Conservation (phyloP, 1,284 basidiomycete genomes). For the Rhodotorula sp. region DNA sequence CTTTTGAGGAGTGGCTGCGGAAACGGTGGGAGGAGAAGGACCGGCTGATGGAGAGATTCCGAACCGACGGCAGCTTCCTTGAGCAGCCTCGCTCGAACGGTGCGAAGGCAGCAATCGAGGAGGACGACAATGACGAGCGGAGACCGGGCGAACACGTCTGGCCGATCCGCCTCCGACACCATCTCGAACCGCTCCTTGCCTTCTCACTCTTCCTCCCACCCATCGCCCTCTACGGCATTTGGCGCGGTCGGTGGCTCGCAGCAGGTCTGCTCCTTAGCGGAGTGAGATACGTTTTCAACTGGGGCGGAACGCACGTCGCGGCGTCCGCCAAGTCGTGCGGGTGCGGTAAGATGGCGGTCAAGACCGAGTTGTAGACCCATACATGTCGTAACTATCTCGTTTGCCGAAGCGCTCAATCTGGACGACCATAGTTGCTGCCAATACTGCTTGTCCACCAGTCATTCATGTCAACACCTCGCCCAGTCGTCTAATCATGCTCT, state of each 20-base stretch:
- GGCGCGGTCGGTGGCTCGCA: neutral
- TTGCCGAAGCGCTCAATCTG: neutral
- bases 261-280: too few species aligned
- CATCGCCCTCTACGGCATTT: neutral
- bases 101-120: neutral
- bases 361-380: neutral
- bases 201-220: conserved; percentile 15
- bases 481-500: conserved; percentile 14
- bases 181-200: conserved; percentile 5
- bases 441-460: neutral
- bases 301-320: neutral
- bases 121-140: conserved; percentile 5
- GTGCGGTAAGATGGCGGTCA: conserved; percentile 8
- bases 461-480: too few species aligned
- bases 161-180: conserved; percentile 5
- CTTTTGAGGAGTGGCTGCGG: conserved; percentile 81
- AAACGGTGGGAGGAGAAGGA: conserved; percentile 84
- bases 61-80: conserved; percentile 11
- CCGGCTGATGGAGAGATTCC: conserved; percentile 48
- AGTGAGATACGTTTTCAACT: too few species aligned
- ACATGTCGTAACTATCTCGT: neutral
- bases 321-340: conserved; percentile 2
- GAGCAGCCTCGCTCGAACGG: neutral
- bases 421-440: too few species aligned
- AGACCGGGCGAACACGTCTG: conserved; percentile 4